These are phyloP conservation scores for Daldinia decipiens DNA, from an alignment of 495 filamentous ascomycete genomes.

Conservation along the genomic window DNA sequence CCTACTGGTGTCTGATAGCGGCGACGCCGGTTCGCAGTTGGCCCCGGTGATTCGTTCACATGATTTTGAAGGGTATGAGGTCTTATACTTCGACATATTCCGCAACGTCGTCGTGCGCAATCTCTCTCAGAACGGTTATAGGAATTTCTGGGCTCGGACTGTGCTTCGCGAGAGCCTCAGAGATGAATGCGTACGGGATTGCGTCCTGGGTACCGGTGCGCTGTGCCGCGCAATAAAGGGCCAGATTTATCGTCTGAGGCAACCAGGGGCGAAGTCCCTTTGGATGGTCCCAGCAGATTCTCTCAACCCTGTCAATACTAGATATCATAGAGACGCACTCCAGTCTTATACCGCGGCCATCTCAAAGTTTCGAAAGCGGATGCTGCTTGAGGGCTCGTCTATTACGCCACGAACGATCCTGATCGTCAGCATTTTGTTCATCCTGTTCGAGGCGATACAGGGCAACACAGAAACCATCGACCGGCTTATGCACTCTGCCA, in stretches of 20 bases:
- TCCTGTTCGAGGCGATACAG: conserved; percentile 37
- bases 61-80: conserved; percentile 18
- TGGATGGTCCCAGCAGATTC: conserved; percentile 20
- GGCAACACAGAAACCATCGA: conserved; percentile 34
- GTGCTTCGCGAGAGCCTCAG: conserved; percentile 33
- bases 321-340: conserved; percentile 31
- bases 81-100: conserved; percentile 37
- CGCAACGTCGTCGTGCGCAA: conserved; percentile 27
- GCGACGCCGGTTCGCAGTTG: not conserved
- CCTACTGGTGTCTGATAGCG: not conserved
- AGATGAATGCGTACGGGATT: conserved; percentile 37
- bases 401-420: conserved; percentile 28
- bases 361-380: conserved; percentile 26
- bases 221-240: conserved; percentile 26
- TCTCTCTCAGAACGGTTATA: conserved; percentile 29
- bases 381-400: conserved; percentile 16
- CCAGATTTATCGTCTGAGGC: conserved; percentile 1
- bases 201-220: conserved; percentile 34
- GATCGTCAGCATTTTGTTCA: conserved; percentile 31
- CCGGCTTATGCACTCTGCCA: conserved; percentile 17
- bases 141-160: conserved; percentile 31
- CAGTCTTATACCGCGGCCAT: conserved; percentile 31
- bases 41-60: not conserved
- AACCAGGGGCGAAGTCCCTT: not conserved
- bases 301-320: not conserved